These are phyloP conservation scores for Blakeslea trispora DNA, from an alignment of 371 early-diverging fungal genomes.

Conservation along the genomic window DNA sequence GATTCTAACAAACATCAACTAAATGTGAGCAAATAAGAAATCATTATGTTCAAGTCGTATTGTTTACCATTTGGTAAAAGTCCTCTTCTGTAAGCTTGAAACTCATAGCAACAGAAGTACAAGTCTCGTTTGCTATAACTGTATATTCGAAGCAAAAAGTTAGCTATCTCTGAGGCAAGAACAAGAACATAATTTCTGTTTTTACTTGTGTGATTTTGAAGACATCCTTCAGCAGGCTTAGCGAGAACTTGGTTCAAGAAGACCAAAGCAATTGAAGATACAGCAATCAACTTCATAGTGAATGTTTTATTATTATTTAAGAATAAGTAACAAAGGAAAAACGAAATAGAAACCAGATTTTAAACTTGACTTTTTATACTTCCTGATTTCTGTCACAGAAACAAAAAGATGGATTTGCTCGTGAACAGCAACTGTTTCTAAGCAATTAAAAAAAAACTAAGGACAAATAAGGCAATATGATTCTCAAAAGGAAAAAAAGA, in stretches of 20 bases:
- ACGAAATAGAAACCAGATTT: neutral
- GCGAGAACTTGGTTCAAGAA: slow-evolving; percentile 17
- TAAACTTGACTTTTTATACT: neutral
- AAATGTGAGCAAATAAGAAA: neutral
- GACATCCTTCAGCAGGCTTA: slow-evolving; percentile 30
- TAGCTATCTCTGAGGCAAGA: neutral
- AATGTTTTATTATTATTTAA: neutral
- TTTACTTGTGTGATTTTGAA: slow-evolving; percentile 27
- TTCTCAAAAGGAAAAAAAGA: neutral
- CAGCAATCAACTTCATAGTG: slow-evolving; percentile 22
- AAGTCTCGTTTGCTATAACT: slow-evolving; percentile 26
- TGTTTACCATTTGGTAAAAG: slow-evolving; percentile 30
- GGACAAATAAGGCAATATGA: slow-evolving; percentile 11
- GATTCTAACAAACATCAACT: slow-evolving; percentile 19
- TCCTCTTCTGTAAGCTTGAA: slow-evolving; percentile 24
- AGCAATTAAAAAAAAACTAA: neutral
- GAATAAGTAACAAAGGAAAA: neutral
- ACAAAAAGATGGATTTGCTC: neutral
- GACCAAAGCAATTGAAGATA: slow-evolving; percentile 12
- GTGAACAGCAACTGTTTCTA: slow-evolving; percentile 3
- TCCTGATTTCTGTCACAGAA: neutral
- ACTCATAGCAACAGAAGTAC: slow-evolving; percentile 24
- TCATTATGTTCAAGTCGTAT: neutral
- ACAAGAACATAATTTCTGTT: neutral
- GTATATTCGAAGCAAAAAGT: neutral